Evolutionary conservation across 768 basidiomycete species (phyloP).

Genomic region (Lactarius tabidus): DNA sequence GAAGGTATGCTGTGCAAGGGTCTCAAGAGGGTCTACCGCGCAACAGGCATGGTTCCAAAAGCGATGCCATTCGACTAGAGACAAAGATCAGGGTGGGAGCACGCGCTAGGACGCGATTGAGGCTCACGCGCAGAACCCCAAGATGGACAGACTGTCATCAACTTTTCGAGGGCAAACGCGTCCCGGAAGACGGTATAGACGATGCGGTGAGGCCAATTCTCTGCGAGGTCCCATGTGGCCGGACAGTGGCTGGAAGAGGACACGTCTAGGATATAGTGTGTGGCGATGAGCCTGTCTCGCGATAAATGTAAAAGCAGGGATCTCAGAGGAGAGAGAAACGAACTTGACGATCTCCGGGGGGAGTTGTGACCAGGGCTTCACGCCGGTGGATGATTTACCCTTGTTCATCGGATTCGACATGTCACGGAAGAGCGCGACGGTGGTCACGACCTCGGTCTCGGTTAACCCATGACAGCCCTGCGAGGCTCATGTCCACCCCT

Average conservation of each 20-base stretch:
- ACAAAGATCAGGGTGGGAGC: slow-evolving; percentile 20
- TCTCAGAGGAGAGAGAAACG: slow-evolving; percentile 1
- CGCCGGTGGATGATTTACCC: slow-evolving; percentile 56
- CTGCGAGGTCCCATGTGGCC: slow-evolving; percentile 43
- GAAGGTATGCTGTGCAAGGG: slow-evolving; percentile 46
- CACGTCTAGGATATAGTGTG: slow-evolving; percentile 52
- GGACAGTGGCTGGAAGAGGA: slow-evolving; percentile 45
- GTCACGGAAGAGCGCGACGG: slow-evolving; percentile 28
- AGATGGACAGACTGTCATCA: slow-evolving; percentile 24
- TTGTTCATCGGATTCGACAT: slow-evolving; percentile 28
- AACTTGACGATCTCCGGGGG: slow-evolving; percentile 60
- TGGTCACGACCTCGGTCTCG: slow-evolving; percentile 24
- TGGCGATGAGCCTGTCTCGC: slow-evolving; percentile 49
- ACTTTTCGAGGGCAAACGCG: slow-evolving; percentile 27
- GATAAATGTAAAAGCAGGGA: background rate
- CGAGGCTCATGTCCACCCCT: background rate
- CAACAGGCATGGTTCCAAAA: slow-evolving; percentile 67
- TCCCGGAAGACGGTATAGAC: slow-evolving; percentile 55
- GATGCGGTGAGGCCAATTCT: slow-evolving; percentile 58
- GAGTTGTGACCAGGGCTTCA: slow-evolving; percentile 58
- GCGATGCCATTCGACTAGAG: slow-evolving; percentile 59
- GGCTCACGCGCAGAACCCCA: slow-evolving; percentile 24
- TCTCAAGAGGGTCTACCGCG: slow-evolving; percentile 59
- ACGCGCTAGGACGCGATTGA: slow-evolving; percentile 24
- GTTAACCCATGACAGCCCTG: slow-evolving; percentile 23